phyloP scores from a whole-genome alignment of 306 rosid genomes.

The Vigna hirtella region DNA sequence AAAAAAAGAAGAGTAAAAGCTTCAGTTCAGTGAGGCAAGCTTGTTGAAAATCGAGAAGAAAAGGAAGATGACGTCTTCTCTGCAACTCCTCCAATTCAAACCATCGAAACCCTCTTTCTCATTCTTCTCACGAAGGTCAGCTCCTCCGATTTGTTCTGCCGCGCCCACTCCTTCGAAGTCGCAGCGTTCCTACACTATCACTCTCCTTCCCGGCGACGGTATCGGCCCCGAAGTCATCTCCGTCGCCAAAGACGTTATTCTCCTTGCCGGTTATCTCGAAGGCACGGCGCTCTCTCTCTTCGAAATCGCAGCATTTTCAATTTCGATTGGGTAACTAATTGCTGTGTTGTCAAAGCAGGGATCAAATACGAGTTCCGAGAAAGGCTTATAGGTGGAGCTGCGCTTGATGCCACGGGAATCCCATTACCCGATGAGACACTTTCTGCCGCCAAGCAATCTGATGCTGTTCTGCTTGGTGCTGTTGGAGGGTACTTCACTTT shows the following conservation, averaged over 20 bases:
- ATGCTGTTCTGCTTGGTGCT: constrained; percentile 87
- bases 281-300: constrained; percentile 43
- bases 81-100: constrained; percentile 53
- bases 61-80: constrained; percentile 57
- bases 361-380: constrained; percentile 70
- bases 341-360: constrained; percentile 44
- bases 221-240: constrained; percentile 91
- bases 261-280: constrained; percentile 69
- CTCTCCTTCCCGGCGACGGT: constrained; percentile 93
- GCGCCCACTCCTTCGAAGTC: constrained; percentile 55
- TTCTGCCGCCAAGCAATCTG: constrained; percentile 70
- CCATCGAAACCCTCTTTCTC: constrained; percentile 32
- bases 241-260: constrained; percentile 82
- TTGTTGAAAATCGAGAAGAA: background rate
- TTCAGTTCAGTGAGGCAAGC: background rate
- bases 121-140: constrained; percentile 23
- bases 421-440: constrained; percentile 89
- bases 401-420: constrained; percentile 83
- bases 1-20: too few relatives aligned
- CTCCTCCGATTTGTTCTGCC: constrained; percentile 58
- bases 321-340: background rate
- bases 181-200: constrained; percentile 67
- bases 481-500: constrained; percentile 75
- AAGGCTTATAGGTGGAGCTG: constrained; percentile 89
- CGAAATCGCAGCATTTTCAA: background rate